Evolutionary conservation across 2,329 filamentous ascomycete species (phyloP), one percentile per base, ranked within the genome.

Genomic region (Ophiosphaerella narmari): DNA sequence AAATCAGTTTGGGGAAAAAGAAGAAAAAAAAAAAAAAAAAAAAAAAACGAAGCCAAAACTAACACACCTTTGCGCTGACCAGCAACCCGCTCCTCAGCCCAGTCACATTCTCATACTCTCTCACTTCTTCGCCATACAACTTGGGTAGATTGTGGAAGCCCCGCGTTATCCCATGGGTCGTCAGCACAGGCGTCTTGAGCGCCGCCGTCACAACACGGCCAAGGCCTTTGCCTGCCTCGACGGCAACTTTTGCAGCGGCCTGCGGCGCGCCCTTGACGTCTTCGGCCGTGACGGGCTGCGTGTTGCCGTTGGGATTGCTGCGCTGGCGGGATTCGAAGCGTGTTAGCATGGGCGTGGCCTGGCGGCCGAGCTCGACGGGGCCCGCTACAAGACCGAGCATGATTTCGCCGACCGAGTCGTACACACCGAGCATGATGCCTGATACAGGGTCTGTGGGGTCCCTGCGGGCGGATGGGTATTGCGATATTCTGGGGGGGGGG

Each of bases 91-190:
- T 89, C 38, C 82, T 79, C 41, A 96, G 74, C 39, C 85, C 87
- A 0, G 88, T 90, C 4, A 96, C 87, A 57, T 89, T 89, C 50
- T 90, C 87, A 1, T 82, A 76, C 7, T 87, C 85, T 5, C 89
- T 82, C 0, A 96, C 85, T 2, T 89, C 83, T 63, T 96, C 91
- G 32, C 91, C 88, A 66, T 96, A 96, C 1, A 95, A 76, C 58
- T 84, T 86, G 0, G 91, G 91, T 7, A 88, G 85, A 63, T 96
- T 96, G 64, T 92, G 88, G 68, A 96, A 95, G 0, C 91, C 91
- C 70, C 87, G 86, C 1, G 91, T 88, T 31, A 96, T 72, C 0
- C 88, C 88, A 38, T 96, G 75, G 43, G 88, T 89, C 52, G 96
- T 86, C 63, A 93, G 89, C 80, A 93, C 87, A 0, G 91, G 91